Conservation (phyloP, 2,329 filamentous ascomycete genomes). For the Stagonosporopsis chrysanthemi region DNA sequence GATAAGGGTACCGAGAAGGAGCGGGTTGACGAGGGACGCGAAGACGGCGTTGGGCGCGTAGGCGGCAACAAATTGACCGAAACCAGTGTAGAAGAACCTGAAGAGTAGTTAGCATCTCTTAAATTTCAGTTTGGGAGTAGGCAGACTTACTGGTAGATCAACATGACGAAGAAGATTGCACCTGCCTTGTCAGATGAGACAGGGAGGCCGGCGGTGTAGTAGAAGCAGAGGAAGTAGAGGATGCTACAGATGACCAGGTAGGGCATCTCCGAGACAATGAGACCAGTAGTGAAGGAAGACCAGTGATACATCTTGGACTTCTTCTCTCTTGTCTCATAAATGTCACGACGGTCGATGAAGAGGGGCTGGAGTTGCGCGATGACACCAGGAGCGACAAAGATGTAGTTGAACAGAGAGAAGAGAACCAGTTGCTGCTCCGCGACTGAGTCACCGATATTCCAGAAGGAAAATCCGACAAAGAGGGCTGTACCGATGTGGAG, state of each 20-base stretch:
- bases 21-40: conserved; percentile 61
- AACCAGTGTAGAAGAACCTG: conserved; percentile 42
- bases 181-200: conserved; percentile 62
- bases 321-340: conserved; percentile 67
- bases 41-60: conserved; percentile 55
- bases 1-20: conserved; percentile 31
- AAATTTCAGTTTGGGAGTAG: conserved; percentile 56
- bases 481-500: conserved; percentile 36
- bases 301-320: conserved; percentile 76
- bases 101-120: background rate
- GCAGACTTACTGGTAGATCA: conserved; percentile 67
- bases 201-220: conserved; percentile 60
- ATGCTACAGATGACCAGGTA: conserved; percentile 68
- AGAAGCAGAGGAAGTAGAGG: conserved; percentile 70
- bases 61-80: conserved; percentile 65
- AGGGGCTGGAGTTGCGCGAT: conserved; percentile 52
- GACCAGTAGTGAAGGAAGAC: conserved; percentile 73
- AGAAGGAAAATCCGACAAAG: conserved; percentile 41
- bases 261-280: conserved; percentile 74
- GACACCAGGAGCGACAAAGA: conserved; percentile 52
- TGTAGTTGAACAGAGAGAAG: conserved; percentile 60
- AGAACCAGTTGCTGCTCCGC: conserved; percentile 53
- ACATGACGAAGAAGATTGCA: conserved; percentile 49
- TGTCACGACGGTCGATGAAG: conserved; percentile 53
- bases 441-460: conserved; percentile 33